Percentiles rank a stretch among this genome's conserved stretches.
Conservation (phyloP, 148 eudicot genomes). For the Camellia lanceoleosa region DNA sequence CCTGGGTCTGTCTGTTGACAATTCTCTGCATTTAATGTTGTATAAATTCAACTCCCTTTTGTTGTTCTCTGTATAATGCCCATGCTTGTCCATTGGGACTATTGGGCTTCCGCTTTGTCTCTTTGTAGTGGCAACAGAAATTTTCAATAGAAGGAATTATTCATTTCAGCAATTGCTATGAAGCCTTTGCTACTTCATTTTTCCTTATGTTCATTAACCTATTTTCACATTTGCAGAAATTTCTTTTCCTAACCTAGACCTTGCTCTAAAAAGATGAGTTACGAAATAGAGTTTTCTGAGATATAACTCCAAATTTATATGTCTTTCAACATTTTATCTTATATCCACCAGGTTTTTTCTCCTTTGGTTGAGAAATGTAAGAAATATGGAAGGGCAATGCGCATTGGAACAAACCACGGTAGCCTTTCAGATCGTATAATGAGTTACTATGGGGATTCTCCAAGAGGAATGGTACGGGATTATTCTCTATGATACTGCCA, state of each 20-base stretch:
- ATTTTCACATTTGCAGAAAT: not conserved
- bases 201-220: not conserved
- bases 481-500: not conserved
- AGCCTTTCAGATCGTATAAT: conserved; percentile 99
- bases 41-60: not conserved
- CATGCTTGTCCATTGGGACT: not conserved
- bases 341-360: conserved; percentile 58
- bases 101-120: not conserved
- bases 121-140: not conserved
- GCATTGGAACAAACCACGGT: conserved; percentile 97
- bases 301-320: not conserved
- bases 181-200: not conserved
- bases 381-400: conserved; percentile 93
- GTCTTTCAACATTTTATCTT: not conserved
- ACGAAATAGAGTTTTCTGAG: not conserved
- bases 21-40: not conserved
- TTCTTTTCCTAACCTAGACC: not conserved
- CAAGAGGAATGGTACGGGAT: conserved; percentile 85
- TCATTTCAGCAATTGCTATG: not conserved
- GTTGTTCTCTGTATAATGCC: not conserved
- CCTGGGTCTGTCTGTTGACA: not conserved
- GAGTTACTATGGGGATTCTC: conserved; percentile 99
- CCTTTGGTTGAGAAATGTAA: conserved; percentile 98
- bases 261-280: not conserved
- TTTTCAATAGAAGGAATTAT: not conserved